These are phyloP conservation scores for Botrytis paeoniae DNA, from an alignment of 2,329 filamentous ascomycete species.

Conservation along the genomic window DNA sequence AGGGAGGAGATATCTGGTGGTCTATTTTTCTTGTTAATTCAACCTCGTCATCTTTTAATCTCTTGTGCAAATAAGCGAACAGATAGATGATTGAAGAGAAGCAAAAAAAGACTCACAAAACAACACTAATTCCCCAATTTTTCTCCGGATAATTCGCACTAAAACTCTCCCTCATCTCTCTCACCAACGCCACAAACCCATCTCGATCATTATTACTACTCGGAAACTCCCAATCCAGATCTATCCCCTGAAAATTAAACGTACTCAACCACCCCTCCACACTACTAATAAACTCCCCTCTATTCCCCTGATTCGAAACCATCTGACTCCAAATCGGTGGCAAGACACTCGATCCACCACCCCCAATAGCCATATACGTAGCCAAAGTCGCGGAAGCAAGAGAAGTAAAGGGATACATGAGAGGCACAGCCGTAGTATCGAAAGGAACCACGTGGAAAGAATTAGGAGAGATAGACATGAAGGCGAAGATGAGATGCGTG, in stretches of 20 bases:
- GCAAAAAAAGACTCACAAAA: slow-evolving; percentile 34
- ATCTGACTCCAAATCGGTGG: slow-evolving; percentile 36
- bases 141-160: slow-evolving; percentile 35
- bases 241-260: slow-evolving; percentile 44
- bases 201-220: slow-evolving; percentile 37
- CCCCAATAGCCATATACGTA: slow-evolving; percentile 42
- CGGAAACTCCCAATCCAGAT: slow-evolving; percentile 50
- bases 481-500: slow-evolving; percentile 43
- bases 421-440: slow-evolving; percentile 19
- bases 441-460: slow-evolving; percentile 37
- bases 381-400: slow-evolving; percentile 39
- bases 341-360: slow-evolving; percentile 34
- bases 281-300: slow-evolving; percentile 41
- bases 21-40: slow-evolving; percentile 23
- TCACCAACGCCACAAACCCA: slow-evolving; percentile 38
- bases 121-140: slow-evolving; percentile 41
- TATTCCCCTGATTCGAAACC: slow-evolving; percentile 27
- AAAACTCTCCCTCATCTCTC: slow-evolving; percentile 36
- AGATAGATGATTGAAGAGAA: no score
- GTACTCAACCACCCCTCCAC: slow-evolving; percentile 37
- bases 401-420: slow-evolving; percentile 34
- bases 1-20: slow-evolving; percentile 37
- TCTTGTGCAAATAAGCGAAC: no score
- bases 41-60: no score
- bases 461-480: slow-evolving; percentile 42